These are phyloP conservation scores for Erythrobasidium yunnanense DNA, from an alignment of 768 basidiomycete species.

Conservation along the genomic window DNA sequence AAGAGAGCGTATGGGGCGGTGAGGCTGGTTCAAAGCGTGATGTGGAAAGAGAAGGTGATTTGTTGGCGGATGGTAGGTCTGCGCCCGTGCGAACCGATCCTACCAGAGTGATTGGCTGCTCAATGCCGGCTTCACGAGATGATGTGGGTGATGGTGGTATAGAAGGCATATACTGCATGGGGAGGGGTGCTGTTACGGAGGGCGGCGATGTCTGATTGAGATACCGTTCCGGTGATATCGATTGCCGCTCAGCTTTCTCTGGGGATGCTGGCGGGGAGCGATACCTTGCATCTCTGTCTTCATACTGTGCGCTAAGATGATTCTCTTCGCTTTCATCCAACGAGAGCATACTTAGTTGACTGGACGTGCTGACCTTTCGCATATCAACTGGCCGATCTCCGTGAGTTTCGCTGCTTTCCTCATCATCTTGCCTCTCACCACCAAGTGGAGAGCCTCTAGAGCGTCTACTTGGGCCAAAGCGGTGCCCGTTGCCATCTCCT, in stretches of 20 bases:
- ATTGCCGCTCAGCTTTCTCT: neutral
- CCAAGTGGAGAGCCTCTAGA: neutral
- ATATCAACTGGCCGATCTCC: neutral
- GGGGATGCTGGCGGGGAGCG: neutral
- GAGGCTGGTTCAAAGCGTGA: no score
- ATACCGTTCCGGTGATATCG: neutral
- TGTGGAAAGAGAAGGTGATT: constrained; percentile 37
- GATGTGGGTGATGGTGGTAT: no score
- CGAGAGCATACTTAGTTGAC: neutral
- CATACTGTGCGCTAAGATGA: no score
- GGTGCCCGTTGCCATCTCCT: constrained; percentile 71
- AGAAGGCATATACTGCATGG: neutral
- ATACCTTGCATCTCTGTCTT: neutral
- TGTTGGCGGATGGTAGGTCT: constrained; percentile 55
- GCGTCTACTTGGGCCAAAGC: constrained; percentile 39
- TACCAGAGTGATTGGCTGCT: no score
- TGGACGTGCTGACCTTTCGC: neutral
- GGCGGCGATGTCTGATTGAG: no score
- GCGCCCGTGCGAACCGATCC: neutral
- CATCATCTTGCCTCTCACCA: neutral
- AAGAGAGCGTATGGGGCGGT: no score
- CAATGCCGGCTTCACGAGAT: no score
- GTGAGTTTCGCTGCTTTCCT: neutral
- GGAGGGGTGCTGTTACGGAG: neutral
- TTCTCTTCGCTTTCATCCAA: neutral